A percentile compares a stretch with the other conserved stretches of the same genome.
These are phyloP conservation scores for Hymenoscyphus fructigenus DNA, from an alignment of 2,329 filamentous ascomycete species.

Conservation along the genomic window DNA sequence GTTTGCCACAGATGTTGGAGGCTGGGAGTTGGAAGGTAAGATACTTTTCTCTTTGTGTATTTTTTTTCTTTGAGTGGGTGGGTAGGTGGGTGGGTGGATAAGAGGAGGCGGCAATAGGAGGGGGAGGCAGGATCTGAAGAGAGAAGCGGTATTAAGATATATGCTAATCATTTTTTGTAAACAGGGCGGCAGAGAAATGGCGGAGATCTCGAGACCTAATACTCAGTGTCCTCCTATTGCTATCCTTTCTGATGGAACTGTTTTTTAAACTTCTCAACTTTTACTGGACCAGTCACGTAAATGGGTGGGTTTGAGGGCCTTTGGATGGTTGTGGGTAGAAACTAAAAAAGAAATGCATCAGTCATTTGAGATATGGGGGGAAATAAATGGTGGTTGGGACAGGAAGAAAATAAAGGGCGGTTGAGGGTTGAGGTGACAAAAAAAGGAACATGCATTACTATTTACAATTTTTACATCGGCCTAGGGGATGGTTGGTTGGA, in stretches of 20 bases:
- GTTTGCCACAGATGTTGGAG: constrained; percentile 84
- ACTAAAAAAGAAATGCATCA: no score
- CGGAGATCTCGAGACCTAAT: constrained; percentile 91
- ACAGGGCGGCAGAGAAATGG: constrained; percentile 88
- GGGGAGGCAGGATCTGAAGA: no score
- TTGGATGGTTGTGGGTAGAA: no score
- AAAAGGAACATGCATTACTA: background rate
- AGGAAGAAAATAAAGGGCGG: no score
- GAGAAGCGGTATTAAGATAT: background rate
- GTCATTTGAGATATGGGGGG: no score
- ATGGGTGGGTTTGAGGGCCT: background rate
- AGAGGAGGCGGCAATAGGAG: background rate
- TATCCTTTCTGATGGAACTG: constrained; percentile 93
- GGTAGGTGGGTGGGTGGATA: no score
- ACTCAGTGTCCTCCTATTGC: constrained; percentile 85
- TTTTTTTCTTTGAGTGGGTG: background rate
- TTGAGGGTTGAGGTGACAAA: background rate
- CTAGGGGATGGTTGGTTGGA: background rate
- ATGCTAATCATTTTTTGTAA: constrained; percentile 27
- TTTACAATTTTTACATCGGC: background rate
- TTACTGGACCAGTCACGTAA: no score
- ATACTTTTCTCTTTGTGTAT: constrained; percentile 7
- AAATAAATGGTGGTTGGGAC: no score
- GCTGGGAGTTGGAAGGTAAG: constrained; percentile 97
- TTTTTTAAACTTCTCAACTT: constrained; percentile 76